Conservation (phyloP, 2,329 filamentous ascomycete species). For the Sporothrix inflata region DNA sequence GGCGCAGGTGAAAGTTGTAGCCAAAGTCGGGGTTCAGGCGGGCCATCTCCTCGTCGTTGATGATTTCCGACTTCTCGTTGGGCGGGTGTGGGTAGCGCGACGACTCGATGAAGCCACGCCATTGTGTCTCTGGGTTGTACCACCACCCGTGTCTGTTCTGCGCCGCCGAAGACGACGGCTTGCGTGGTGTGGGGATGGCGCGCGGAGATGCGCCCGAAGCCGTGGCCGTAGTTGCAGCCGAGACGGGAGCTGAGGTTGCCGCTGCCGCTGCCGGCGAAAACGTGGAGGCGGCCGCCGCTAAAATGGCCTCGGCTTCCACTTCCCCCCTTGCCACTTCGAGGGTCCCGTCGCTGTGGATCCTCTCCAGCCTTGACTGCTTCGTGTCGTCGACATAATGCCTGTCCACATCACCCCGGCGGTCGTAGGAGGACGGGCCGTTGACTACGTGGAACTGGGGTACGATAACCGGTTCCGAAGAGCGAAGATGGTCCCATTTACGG, state of each 20-base stretch:
- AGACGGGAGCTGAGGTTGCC: background rate
- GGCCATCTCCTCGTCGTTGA: conserved; percentile 50
- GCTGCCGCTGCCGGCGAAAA: background rate
- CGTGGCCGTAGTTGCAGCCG: background rate
- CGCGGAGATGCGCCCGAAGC: conserved; percentile 1
- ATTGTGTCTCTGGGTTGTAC: conserved; percentile 47
- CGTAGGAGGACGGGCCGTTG: background rate
- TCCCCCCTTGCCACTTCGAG: background rate
- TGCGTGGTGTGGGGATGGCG: background rate
- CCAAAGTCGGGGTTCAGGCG: conserved; percentile 53
- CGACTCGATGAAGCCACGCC: conserved; percentile 58
- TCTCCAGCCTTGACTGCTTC: background rate
- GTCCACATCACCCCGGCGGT: background rate
- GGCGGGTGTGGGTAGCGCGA: conserved; percentile 54
- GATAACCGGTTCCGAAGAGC: conserved; percentile 62
- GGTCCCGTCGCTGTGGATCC: background rate
- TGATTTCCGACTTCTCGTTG: conserved; percentile 53
- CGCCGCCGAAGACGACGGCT: background rate
- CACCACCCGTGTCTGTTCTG: conserved; percentile 30
- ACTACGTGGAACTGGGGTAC: conserved; percentile 45
- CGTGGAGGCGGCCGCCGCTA: background rate
- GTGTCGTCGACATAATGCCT: background rate
- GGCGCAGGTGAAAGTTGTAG: conserved; percentile 38
- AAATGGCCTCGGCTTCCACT: background rate
- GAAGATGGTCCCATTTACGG: conserved; percentile 61